Percentiles rank a stretch among this genome's conserved stretches.
phyloP scores from a whole-genome alignment of 108 stramenopile genomes.

The Aureococcus anophagefferens region DNA sequence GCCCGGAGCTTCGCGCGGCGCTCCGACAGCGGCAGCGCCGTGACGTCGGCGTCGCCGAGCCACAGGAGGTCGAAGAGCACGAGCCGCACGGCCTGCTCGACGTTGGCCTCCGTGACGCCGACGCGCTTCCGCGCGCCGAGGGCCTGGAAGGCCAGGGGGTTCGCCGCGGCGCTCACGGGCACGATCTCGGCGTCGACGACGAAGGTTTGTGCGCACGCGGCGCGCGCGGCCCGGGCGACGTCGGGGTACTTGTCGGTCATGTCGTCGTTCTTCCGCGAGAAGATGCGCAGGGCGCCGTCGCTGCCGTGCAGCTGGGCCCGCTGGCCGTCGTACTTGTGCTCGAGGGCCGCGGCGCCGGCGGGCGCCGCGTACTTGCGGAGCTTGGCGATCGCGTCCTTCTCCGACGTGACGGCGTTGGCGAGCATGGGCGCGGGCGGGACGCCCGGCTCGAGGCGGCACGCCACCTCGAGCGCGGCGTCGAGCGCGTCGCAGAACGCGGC shows the following conservation, averaged over 20 bases:
- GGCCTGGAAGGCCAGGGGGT: constrained; percentile 69
- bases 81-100: neutral
- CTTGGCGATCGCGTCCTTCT: constrained; percentile 38
- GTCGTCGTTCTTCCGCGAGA: constrained; percentile 66
- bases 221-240: constrained; percentile 11
- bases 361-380: constrained; percentile 1
- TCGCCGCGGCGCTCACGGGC: constrained; percentile 48
- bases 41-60: neutral
- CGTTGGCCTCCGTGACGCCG: constrained; percentile 19
- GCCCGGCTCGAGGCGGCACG: constrained; percentile 39
- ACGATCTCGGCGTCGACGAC: constrained; percentile 75
- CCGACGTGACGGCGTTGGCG: constrained; percentile 48
- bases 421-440: constrained; percentile 54
- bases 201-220: constrained; percentile 29
- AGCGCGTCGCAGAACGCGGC: neutral
- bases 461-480: neutral
- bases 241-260: constrained; percentile 68
- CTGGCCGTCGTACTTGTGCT: constrained; percentile 85
- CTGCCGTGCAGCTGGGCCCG: constrained; percentile 66
- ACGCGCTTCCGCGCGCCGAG: constrained; percentile 33
- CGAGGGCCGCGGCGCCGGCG: constrained; percentile 30
- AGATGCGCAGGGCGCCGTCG: constrained; percentile 36
- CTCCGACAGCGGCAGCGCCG: neutral
- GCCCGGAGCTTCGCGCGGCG: neutral
- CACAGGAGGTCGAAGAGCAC: neutral